These are phyloP conservation scores for Globisporangium rhizosaccharum DNA, from an alignment of 352 stramenopile genomes.

Conservation along the genomic window DNA sequence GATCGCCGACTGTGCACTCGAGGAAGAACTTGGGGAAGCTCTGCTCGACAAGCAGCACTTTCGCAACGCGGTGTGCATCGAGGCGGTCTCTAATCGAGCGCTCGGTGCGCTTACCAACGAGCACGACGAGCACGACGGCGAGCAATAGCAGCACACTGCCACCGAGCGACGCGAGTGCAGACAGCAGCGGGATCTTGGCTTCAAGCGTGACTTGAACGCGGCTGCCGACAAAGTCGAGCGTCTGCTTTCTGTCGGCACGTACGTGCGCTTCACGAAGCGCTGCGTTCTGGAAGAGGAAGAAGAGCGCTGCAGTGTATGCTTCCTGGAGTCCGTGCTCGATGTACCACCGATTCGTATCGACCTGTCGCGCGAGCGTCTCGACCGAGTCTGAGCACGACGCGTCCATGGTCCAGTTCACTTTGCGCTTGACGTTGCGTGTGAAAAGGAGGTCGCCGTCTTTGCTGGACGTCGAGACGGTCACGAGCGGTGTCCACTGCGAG, in stretches of 20 bases:
- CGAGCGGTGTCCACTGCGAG: conserved; percentile 35
- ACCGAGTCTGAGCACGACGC: conserved; percentile 31
- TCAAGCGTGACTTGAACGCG: conserved; percentile 23
- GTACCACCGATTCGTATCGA: conserved; percentile 39
- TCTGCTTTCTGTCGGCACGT: conserved; percentile 17
- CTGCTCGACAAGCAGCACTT: conserved; percentile 31
- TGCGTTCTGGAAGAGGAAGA: conserved; percentile 55
- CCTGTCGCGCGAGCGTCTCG: conserved; percentile 27
- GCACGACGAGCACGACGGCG: conserved; percentile 10
- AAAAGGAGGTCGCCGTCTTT: conserved; percentile 30
- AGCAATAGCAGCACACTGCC: conserved; percentile 18
- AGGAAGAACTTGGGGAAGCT: conserved; percentile 30
- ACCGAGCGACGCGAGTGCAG: conserved; percentile 23
- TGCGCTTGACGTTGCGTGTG: conserved; percentile 20
- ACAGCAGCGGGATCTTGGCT: conserved; percentile 29
- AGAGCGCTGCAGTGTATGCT: conserved; percentile 39
- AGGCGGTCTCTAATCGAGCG: conserved; percentile 16
- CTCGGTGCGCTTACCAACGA: conserved; percentile 18
- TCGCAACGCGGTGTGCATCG: conserved; percentile 30
- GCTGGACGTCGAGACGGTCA: conserved; percentile 26
- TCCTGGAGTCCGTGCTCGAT: conserved; percentile 42
- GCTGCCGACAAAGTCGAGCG: conserved; percentile 32
- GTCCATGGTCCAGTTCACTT: conserved; percentile 22
- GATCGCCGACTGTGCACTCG: conserved; percentile 26
- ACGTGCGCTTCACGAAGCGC: conserved; percentile 22